Base-by-base conservation (phyloP, 2,329 filamentous ascomycete genomes). In the Delphinella strobiligena region DNA sequence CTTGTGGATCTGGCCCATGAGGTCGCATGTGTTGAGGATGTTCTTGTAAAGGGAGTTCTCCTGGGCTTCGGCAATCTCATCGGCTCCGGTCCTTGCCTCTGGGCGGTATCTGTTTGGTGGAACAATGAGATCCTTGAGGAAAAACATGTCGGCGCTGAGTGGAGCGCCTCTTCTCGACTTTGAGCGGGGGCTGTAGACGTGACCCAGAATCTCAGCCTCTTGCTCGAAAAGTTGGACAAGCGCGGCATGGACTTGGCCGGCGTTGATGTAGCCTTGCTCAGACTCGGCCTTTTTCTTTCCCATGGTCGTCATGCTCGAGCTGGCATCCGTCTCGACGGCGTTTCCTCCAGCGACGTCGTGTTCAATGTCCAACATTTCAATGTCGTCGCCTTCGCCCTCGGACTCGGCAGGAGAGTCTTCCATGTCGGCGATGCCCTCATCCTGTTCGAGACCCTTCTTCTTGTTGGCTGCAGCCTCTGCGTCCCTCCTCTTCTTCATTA, bases 71-170 rank as follows among this genome's bases (percentile, higher is more conserved):
- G 86, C 76, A 47, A 96, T 82, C 40, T 87, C 78, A 32, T 81
- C 78, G 27, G 81, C 75, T 33, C 86, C 85, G 19, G 84, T 88
- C 44, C 78, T 74, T 8, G 87, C 85, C 57, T 93, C 86, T 10
- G 91, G 88, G 31, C 91, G 79, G 59, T 82, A 98, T 51, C 80
- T 82, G 58, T 94, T 98, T 2, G 91, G 91, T 2, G 93, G 87
- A 0, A 98, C 86, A 11, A 96, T 68, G 38, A 98, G 67, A 27
- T 78, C 80, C 41, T 82, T 79, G 41, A 96, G 69, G 63, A 98
- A 98, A 63, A 98, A 96, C 79, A 96, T 94, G 49, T 94, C 83
- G 1, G 85, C 75, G 2, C 68, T 77, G n/a, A 86, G 67, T 14
- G 65, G 65, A 7, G 24, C 42, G n/a, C 68, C 62, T 41, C 71